Evolutionary conservation across 169 alveolate genomes (phyloP).

Genomic region (Ichthyophthirius multifiliis): DNA sequence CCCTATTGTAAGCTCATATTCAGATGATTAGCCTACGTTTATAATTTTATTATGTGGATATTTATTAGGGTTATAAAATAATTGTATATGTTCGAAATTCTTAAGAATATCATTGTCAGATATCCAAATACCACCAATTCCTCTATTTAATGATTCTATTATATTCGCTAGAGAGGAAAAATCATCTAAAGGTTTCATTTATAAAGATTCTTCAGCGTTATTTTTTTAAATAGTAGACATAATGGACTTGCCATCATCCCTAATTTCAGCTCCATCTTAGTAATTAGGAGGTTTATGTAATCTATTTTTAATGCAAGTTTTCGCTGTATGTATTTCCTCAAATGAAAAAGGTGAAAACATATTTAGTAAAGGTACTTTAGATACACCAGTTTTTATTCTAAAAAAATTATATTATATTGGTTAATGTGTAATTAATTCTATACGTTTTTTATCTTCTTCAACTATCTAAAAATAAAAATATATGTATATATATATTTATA

Average conservation of each 20-base stretch:
- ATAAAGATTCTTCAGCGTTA: constrained; percentile 22
- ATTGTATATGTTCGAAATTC: constrained; percentile 43
- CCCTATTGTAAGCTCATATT: constrained; percentile 16
- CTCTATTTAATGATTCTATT: constrained; percentile 57
- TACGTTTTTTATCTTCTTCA: constrained; percentile 35
- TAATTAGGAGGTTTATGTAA: constrained; percentile 45
- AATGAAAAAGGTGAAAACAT: constrained; percentile 48
- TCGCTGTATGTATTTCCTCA: constrained; percentile 65
- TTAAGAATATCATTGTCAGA: constrained; percentile 54
- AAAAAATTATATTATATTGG: constrained; percentile 52
- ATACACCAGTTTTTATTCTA: constrained; percentile 58
- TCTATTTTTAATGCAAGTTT: constrained; percentile 51
- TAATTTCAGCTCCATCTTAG: constrained; percentile 23
- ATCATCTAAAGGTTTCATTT: constrained; percentile 40
- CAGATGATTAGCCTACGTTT: not conserved
- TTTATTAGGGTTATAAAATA: constrained; percentile 55
- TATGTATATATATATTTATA: not conserved
- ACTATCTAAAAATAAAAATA: not conserved
- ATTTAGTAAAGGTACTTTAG: constrained; percentile 59
- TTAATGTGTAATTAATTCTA: constrained; percentile 10
- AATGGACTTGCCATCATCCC: constrained; percentile 39
- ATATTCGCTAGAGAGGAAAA: constrained; percentile 24
- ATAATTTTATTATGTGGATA: constrained; percentile 21
- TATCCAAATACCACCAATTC: constrained; percentile 78
- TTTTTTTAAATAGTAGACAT: constrained; percentile 10